Base-by-base conservation (phyloP, 352 stramenopile species). In the Globisporangium takayamanum region DNA sequence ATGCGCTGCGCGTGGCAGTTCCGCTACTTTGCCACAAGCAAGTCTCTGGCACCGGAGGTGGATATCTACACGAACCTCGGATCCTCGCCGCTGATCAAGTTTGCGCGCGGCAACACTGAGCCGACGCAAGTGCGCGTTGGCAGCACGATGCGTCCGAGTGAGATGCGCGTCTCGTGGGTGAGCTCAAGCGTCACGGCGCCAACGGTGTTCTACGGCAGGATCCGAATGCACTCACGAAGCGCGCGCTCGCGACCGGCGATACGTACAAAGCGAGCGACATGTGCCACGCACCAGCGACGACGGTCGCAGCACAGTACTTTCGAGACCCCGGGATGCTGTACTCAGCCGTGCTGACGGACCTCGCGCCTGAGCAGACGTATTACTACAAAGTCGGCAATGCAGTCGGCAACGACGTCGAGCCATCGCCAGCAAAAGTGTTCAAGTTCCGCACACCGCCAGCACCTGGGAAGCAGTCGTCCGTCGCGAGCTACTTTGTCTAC, bases 401-500 rank as follows among this genome's bases (percentile, higher is more conserved):
- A 22, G 33, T 39, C 5, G 33, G 33, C 33, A 39, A 12, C 33
- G 33, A 22, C 41, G 41, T 47, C 41, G 18, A 18, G 41, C 41
- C 15, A 8, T 47, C 33, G 33, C 41, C 20, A 49, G 16, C 11
- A 7, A 11, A 18, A 2, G 54, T 69, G 2, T 71, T 64, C 53
- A 25, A 18, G 20, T 49, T 49, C 44, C 44, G 20, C 5, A 49
- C 20, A 6, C 44, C 44, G 5, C 57, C 67, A 7, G 47, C 54
- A 1, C 53, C 60, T 6, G 67, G 67, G 12, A 28, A 15, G 5
- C n/a, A 39, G n/a, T 18, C 41, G 58, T 16, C 41, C 62, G 39
- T 54, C 20, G 62, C 77, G 52, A 78, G 70, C 39, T 93, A 82
- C 53, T 72, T 94, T 44, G 74, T 84, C 28, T 88, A 83, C 53